phyloP scores from a whole-genome alignment of 345 rosid genomes.

The Populus nigra region DNA sequence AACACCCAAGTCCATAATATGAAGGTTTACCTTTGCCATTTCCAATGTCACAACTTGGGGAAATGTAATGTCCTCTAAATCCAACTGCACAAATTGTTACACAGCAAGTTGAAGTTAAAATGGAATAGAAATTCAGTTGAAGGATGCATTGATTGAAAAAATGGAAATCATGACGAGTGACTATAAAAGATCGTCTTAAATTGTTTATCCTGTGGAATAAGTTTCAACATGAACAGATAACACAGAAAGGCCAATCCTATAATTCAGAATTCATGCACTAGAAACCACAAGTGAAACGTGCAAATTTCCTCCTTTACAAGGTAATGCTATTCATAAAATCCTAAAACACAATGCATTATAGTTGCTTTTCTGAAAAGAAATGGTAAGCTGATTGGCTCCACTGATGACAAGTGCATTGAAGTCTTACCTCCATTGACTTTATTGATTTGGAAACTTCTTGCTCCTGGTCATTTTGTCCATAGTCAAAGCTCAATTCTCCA shows the following conservation, averaged over 20 bases:
- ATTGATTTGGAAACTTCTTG: slow-evolving; percentile 43
- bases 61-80: slow-evolving; percentile 58
- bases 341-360: neutral
- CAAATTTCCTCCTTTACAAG: neutral
- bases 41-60: slow-evolving; percentile 43
- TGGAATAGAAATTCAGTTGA: neutral
- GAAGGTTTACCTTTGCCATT: slow-evolving; percentile 46
- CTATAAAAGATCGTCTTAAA: neutral
- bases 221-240: neutral
- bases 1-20: neutral
- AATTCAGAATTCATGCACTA: neutral
- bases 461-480: slow-evolving; percentile 49
- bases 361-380: neutral
- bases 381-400: slow-evolving; percentile 1
- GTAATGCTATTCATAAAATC: neutral
- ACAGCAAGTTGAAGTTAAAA: slow-evolving; percentile 13
- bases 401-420: slow-evolving; percentile 11
- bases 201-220: neutral
- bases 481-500: slow-evolving; percentile 83
- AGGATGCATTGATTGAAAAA: neutral
- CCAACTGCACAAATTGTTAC: slow-evolving; percentile 55
- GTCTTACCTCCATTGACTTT: slow-evolving; percentile 63
- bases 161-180: neutral
- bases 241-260: neutral
- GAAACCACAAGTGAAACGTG: neutral